Evolutionary conservation across 805 yeast genomes (phyloP), one percentile per base, ranked within the genome.

Genomic region (Starmerella vaccinii): DNA sequence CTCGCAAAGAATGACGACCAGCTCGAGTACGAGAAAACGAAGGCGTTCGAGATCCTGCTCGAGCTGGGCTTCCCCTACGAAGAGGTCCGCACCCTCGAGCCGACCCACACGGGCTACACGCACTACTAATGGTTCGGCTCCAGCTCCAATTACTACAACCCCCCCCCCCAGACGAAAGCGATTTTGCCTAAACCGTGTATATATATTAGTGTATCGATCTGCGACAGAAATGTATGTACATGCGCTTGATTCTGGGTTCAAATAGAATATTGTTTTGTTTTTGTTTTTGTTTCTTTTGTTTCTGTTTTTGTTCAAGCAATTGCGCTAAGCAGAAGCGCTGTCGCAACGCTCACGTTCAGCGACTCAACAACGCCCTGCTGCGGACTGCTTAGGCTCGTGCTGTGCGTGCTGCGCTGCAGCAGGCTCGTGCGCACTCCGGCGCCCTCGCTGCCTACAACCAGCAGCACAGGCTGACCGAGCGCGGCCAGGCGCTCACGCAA

Each of bases 381-480:
- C 8, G 15, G 44, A 22, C 54, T 34, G 12, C 37, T 37, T 9
- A 63, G 53, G 9, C 60, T 53, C 7, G 63, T 63, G 19, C 47
- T 32, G 49, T 63, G 63, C 13, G 67, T 62, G 44, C 65, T 56
- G 21, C 65, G 52, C 46, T 77, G 67, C 53, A 77, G 69, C 57
- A 88, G 60, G 42, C 78, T 75, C 7, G 81, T 81, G 48, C 95
- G 71, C 23, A 88, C 77, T 33, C 97, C 97, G 5, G 71, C 71
- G 9, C 94, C 94, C 66, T 88, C 97, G 46, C 87, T 82, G 12
- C 96, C 97, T 45, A 89, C 69, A 1, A 87, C 83, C 46, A 88
- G 66, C 54, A 89, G 60, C 33, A 78, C 74, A 0, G 96, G 96
- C 1, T 73, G 63, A 10, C 68, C 59, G 33, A 81, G 58, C 0